Evolutionary conservation across 2,329 filamentous ascomycete species (phyloP).

Genomic region (Calonectria pauciramosa): DNA sequence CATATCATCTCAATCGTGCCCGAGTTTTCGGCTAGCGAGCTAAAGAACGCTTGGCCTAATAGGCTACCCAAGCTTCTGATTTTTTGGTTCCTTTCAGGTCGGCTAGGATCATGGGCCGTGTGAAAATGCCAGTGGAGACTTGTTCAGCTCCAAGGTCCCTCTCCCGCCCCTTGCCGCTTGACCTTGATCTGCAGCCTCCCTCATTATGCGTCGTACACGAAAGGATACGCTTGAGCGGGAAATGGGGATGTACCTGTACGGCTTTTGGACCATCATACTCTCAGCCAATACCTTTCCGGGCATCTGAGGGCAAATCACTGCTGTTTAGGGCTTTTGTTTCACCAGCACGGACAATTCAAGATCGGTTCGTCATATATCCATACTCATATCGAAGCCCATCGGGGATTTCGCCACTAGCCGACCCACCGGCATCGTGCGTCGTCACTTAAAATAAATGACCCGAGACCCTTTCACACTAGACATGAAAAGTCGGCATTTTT

Average conservation of each 20-base stretch:
- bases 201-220: neutral
- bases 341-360: neutral
- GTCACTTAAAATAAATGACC: constrained; percentile 13
- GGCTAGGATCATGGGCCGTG: constrained; percentile 12
- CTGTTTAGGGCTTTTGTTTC: neutral
- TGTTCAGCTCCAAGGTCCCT: constrained; percentile 18
- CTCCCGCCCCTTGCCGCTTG: constrained; percentile 7
- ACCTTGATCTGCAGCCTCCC: constrained; percentile 8
- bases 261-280: neutral
- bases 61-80: neutral
- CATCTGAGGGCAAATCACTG: neutral
- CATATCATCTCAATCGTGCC: neutral
- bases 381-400: constrained; percentile 12
- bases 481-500: neutral
- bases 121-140: constrained; percentile 6
- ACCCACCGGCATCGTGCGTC: constrained; percentile 14
- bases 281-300: neutral
- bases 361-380: constrained; percentile 11
- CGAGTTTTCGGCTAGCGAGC: neutral
- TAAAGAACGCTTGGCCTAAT: constrained; percentile 8
- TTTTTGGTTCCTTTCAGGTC: constrained; percentile 13
- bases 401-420: constrained; percentile 17
- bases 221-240: neutral
- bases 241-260: neutral
- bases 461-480: neutral